Percentiles rank a stretch among this genome's conserved stretches.
These are phyloP conservation scores for Erodium moschatum DNA, from an alignment of 441 rosid genomes.

Conservation along the genomic window DNA sequence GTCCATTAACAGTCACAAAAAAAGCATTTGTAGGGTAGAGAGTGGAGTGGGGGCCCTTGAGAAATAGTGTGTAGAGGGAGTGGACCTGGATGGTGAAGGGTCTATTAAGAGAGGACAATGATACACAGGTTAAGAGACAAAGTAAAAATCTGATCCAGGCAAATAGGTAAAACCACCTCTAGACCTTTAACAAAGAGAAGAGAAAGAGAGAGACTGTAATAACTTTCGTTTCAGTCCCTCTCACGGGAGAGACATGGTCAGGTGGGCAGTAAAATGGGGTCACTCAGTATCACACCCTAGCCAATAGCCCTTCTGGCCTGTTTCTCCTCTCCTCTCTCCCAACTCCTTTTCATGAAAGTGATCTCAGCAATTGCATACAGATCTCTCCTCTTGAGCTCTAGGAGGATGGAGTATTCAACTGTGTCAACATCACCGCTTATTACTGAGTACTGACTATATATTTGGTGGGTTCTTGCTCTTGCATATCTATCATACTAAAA, in stretches of 20 bases:
- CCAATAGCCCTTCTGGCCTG: constrained; percentile 17
- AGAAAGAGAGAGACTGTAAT: neutral
- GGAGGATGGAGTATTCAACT: neutral
- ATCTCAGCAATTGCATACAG: constrained; percentile 11
- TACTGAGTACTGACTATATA: neutral
- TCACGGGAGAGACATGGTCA: constrained; percentile 60
- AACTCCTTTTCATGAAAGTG: constrained; percentile 23
- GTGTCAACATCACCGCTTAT: neutral
- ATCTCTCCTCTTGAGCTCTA: neutral
- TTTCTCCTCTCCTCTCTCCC: constrained; percentile 4
- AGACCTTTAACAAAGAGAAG: no score
- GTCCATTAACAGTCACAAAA: constrained; percentile 30
- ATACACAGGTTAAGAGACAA: no score
- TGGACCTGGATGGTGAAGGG: neutral
- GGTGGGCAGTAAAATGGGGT: constrained; percentile 43
- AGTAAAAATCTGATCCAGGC: no score
- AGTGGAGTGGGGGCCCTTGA: neutral
- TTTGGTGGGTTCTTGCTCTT: neutral
- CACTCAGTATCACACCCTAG: constrained; percentile 13
- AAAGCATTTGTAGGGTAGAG: constrained; percentile 19
- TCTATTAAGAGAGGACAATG: constrained; percentile 17
- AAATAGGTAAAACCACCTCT: no score
- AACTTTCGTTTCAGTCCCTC: constrained; percentile 38
- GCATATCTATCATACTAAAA: neutral
- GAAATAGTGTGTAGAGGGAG: neutral